phyloP scores from a whole-genome alignment of 1,284 basidiomycete species.

The Wolfiporia cocos region DNA sequence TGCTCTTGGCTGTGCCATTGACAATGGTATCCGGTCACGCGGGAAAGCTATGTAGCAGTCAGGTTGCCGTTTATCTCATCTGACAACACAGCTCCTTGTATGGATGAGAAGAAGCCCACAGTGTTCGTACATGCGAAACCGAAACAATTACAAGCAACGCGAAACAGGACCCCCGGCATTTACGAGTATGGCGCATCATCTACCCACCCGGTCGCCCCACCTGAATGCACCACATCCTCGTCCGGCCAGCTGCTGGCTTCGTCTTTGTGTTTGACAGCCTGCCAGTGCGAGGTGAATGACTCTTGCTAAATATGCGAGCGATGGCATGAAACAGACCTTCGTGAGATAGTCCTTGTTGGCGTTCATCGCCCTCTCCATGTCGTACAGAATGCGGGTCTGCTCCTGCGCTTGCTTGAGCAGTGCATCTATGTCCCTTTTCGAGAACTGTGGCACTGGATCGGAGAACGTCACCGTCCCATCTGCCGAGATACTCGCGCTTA shows the following conservation, averaged over 20 bases:
- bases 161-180: no score
- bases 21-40: no score
- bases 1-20: no score
- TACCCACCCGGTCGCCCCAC: constrained; percentile 13
- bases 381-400: constrained; percentile 44
- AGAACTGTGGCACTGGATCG: constrained; percentile 54
- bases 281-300: neutral
- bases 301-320: neutral
- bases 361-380: constrained; percentile 51
- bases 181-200: no score
- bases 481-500: constrained; percentile 56
- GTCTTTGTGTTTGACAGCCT: constrained; percentile 27
- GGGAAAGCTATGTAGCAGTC: no score
- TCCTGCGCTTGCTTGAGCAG: constrained; percentile 55
- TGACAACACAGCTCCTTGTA: no score
- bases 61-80: no score
- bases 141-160: no score
- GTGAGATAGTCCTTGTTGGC: constrained; percentile 59
- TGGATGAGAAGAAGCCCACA: no score
- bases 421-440: constrained; percentile 58
- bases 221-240: constrained; percentile 21
- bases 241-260: constrained; percentile 20
- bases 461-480: constrained; percentile 69
- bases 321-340: constrained; percentile 39
- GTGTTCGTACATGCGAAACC: no score